These are phyloP conservation scores for Basipetospora chlamydospora DNA, from an alignment of 2,329 filamentous ascomycete species.

Conservation along the genomic window DNA sequence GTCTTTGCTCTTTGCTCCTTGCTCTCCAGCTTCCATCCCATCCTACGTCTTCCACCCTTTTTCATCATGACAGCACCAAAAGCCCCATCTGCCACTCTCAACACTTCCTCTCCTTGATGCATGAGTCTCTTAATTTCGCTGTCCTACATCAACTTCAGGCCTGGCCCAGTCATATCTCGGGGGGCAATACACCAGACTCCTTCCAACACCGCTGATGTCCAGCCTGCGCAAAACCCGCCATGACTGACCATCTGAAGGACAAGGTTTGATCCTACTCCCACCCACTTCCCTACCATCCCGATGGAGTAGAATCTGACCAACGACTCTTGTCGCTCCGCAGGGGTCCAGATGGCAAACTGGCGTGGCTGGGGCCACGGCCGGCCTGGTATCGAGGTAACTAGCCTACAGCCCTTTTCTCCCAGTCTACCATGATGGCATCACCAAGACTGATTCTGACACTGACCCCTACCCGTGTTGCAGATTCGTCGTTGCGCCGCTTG, in stretches of 20 bases:
- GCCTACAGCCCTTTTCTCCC: not conserved
- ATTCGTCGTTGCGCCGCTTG: constrained; percentile 87
- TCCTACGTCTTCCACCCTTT: too few species aligned
- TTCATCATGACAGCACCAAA: too few species aligned
- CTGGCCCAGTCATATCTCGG: too few species aligned
- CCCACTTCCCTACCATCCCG: not conserved
- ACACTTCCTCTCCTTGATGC: too few species aligned
- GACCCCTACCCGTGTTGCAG: constrained; percentile 23
- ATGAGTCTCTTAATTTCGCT: too few species aligned
- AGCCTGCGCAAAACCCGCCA: not conserved
- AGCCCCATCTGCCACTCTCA: too few species aligned
- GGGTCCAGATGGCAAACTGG: constrained; percentile 43
- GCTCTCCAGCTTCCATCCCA: too few species aligned
- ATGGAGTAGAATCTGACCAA: not conserved
- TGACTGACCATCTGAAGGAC: constrained; percentile 8
- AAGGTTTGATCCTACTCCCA: constrained; percentile 5
- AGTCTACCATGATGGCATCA: constrained; percentile 9
- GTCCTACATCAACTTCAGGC: too few species aligned
- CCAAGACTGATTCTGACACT: too few species aligned
- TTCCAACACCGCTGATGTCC: too few species aligned
- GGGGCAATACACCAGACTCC: too few species aligned
- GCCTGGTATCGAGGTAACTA: constrained; percentile 71
- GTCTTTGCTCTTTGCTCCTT: too few species aligned
- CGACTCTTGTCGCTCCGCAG: constrained; percentile 15
- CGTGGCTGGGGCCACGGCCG: constrained; percentile 48